Evolutionary conservation across 352 stramenopile genomes (phyloP), one percentile per base, ranked within the genome.

Genomic region (Phytophthora rubi): DNA sequence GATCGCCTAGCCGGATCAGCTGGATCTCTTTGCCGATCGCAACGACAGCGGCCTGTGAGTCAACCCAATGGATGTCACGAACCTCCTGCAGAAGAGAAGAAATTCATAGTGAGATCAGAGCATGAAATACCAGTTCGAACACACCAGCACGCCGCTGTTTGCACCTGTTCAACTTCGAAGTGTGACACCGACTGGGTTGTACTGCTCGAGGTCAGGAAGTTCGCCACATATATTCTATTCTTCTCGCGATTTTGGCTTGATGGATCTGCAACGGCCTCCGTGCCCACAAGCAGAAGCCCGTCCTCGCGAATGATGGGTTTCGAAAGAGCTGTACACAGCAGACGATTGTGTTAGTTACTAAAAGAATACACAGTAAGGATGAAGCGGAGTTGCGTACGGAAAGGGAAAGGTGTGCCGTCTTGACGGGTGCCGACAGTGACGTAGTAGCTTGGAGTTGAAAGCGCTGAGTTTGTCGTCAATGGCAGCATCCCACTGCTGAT

Each of bases 301-400:
- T 95, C 88, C 47, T 93, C 81, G 15, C 88, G 86, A 37, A 93
- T 13, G 52, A 93, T 82, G 3, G 86, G 88, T 59, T 95, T 95
- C 4, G 81, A 92, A 30, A 95, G 57, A 8, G 80, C 88, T 95
- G 62, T 6, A 57, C 47, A 67, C n/a, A 9, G 30, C 1, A 68
- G 49, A 51, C 6, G 44, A 28, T 9, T 16, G 3, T 15, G 15
- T 51, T 23, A 51, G n/a, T 23, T 13, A 47, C 7, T 26, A 35
- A n/a, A 30, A 53, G 8, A 53, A n/a, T 16, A 16, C 10, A 53
- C 9, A 35, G 15, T 5, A 10, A 23, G n/a, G 5, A 44, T 2
- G 4, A 53, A 26, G 39, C 18, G 8, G 15, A 61, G 33, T 42
- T 61, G 60, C 76, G 42, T 80, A 88, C 79, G 60, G 44, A 86